A percentile compares a stretch with the other conserved stretches of the same genome.
These are phyloP conservation scores for Theileria luwenshuni DNA, from an alignment of 169 alveolate species.

Conservation along the genomic window DNA sequence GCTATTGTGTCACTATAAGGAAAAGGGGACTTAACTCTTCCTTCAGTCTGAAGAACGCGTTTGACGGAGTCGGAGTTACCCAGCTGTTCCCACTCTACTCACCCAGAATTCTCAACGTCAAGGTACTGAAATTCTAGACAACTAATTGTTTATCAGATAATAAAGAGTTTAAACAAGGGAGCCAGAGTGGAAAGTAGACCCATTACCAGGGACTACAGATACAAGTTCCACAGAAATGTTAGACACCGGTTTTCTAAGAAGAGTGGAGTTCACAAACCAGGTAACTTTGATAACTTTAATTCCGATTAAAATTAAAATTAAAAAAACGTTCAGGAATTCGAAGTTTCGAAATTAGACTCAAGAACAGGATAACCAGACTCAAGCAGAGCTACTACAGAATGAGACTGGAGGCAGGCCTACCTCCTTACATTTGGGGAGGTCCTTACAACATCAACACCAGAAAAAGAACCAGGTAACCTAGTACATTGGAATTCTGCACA, in stretches of 20 bases:
- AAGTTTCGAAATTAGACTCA: slow-evolving; percentile 52
- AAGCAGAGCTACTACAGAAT: slow-evolving; percentile 49
- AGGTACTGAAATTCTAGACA: slow-evolving; percentile 35
- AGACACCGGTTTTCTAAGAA: slow-evolving; percentile 76
- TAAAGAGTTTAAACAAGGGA: slow-evolving; percentile 15
- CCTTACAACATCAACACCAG: slow-evolving; percentile 63
- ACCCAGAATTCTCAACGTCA: slow-evolving; percentile 73
- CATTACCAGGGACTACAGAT: slow-evolving; percentile 82
- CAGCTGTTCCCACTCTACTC: slow-evolving; percentile 77
- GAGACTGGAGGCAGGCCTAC: slow-evolving; percentile 66
- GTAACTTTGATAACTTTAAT: slow-evolving; percentile 26
- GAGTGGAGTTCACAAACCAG: slow-evolving; percentile 85
- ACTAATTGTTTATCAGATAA: slow-evolving; percentile 38
- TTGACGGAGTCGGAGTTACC: slow-evolving; percentile 81
- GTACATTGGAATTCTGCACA: background rate
- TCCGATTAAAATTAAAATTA: background rate
- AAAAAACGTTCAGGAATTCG: slow-evolving; percentile 39
- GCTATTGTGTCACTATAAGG: slow-evolving; percentile 77
- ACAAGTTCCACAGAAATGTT: slow-evolving; percentile 84
- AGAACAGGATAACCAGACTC: slow-evolving; percentile 54
- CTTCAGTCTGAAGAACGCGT: slow-evolving; percentile 75
- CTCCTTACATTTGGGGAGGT: slow-evolving; percentile 70
- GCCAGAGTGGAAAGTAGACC: slow-evolving; percentile 62
- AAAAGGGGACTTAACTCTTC: slow-evolving; percentile 75
- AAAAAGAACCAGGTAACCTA: slow-evolving; percentile 45